These are phyloP conservation scores for Mortierella sp. DNA, from an alignment of 371 early-diverging fungal genomes.

Conservation along the genomic window DNA sequence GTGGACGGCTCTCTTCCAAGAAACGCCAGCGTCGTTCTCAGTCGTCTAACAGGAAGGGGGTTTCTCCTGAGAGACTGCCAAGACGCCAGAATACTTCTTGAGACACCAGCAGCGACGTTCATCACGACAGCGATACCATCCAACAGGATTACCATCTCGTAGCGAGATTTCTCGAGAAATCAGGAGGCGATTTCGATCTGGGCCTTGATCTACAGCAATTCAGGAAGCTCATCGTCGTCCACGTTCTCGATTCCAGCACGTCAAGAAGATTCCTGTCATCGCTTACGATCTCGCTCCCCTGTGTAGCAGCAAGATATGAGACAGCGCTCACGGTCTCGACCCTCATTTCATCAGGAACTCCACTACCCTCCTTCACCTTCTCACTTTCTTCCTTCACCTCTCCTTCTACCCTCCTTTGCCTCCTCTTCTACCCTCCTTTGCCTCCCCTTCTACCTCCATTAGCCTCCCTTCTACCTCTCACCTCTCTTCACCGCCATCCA, in stretches of 20 bases:
- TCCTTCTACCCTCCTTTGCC: too few species aligned
- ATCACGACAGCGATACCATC: neutral
- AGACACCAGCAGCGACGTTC: neutral
- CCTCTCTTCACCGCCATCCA: too few species aligned
- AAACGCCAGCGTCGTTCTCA: slow-evolving; percentile 19
- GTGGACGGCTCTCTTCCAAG: slow-evolving; percentile 19
- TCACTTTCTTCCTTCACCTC: too few species aligned
- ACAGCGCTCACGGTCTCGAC: too few species aligned
- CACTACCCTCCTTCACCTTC: too few species aligned
- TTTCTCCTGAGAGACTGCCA: slow-evolving; percentile 7
- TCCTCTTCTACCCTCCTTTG: too few species aligned
- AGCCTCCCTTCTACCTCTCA: too few species aligned
- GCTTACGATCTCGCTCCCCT: neutral
- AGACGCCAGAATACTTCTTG: slow-evolving; percentile 13
- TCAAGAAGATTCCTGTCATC: slow-evolving; percentile 22
- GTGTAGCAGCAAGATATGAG: too few species aligned
- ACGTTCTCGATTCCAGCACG: slow-evolving; percentile 39
- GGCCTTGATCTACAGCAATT: slow-evolving; percentile 20
- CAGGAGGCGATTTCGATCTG: slow-evolving; percentile 23
- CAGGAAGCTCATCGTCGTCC: slow-evolving; percentile 26
- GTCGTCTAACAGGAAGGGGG: slow-evolving; percentile 10
- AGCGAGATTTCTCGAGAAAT: slow-evolving; percentile 14
- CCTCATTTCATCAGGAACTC: too few species aligned
- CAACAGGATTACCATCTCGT: slow-evolving; percentile 19
- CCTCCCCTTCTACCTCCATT: too few species aligned